Percentiles rank a stretch among this genome's conserved stretches.
Evolutionary conservation across 306 rosid genomes (phyloP).

Genomic region (Prunus mongolica): DNA sequence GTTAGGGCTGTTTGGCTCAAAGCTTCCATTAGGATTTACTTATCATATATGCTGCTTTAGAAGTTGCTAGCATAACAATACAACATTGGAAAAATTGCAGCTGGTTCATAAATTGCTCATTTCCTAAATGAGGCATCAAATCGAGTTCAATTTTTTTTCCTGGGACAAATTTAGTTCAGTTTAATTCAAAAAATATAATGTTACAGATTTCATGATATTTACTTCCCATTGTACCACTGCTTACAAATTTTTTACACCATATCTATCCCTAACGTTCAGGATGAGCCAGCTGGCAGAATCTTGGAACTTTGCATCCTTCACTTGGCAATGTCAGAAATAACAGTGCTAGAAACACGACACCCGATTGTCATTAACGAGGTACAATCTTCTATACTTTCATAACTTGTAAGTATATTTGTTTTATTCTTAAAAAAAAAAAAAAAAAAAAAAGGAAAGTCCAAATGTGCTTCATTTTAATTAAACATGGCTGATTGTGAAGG

Average conservation of each 20-base stretch:
- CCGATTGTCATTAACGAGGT: conserved; percentile 92
- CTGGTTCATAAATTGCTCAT: not conserved
- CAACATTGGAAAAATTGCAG: not conserved
- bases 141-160: not conserved
- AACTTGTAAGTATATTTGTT: not conserved
- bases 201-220: not conserved
- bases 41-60: not conserved
- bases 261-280: conserved; percentile 29
- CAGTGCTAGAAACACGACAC: conserved; percentile 64
- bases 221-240: not conserved
- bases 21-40: not conserved
- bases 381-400: not conserved
- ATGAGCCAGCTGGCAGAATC: conserved; percentile 71
- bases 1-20: not conserved
- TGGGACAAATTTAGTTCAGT: no score
- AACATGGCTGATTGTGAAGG: conserved; percentile 47
- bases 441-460: not conserved
- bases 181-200: not conserved
- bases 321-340: conserved; percentile 87
- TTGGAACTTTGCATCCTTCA: conserved; percentile 94
- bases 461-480: not conserved
- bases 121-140: not conserved
- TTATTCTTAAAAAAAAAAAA: not conserved
- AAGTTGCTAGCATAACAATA: not conserved
- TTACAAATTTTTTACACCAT: not conserved